A percentile compares a stretch with the other conserved stretches of the same genome.
phyloP scores from a whole-genome alignment of 106 monocot genomes.

The Iris macrosiphon region DNA sequence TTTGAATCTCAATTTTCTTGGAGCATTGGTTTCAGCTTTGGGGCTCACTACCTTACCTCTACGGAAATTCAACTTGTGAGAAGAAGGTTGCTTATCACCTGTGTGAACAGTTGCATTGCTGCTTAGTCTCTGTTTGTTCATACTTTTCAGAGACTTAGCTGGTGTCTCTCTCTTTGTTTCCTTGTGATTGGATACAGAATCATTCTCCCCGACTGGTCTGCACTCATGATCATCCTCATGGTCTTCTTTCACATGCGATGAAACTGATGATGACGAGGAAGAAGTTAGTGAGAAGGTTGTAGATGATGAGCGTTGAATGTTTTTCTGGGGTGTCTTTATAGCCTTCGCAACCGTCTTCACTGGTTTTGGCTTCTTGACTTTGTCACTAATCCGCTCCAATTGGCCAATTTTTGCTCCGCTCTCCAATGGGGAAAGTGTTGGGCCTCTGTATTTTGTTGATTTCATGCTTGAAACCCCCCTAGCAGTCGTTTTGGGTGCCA shows the following conservation, averaged over 20 bases:
- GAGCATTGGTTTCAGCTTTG: slow-evolving; percentile 24
- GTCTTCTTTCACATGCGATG: background rate
- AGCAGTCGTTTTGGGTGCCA: slow-evolving; percentile 6
- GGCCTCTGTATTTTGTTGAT: slow-evolving; percentile 7
- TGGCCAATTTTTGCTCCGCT: slow-evolving; percentile 7
- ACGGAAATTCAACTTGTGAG: slow-evolving; percentile 55
- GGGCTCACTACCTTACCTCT: slow-evolving; percentile 47
- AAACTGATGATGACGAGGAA: background rate
- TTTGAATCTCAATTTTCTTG: slow-evolving; percentile 53
- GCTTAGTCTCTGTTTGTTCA: slow-evolving; percentile 12
- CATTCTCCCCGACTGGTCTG: background rate
- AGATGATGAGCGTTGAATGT: background rate
- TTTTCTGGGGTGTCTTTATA: too few species aligned
- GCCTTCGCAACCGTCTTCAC: background rate
- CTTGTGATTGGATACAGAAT: background rate
- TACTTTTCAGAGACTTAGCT: background rate
- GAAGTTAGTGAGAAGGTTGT: background rate
- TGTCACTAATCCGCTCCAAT: background rate
- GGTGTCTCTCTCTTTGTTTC: background rate
- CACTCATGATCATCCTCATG: background rate
- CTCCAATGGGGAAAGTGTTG: slow-evolving; percentile 7
- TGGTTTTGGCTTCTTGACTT: slow-evolving; percentile 1
- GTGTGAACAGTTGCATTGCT: slow-evolving; percentile 9
- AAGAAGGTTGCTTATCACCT: slow-evolving; percentile 10
- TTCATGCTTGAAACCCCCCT: slow-evolving; percentile 5